These are phyloP conservation scores for Paracoccidioides brasiliensis DNA, from an alignment of 2,329 filamentous ascomycete genomes.

Conservation along the genomic window DNA sequence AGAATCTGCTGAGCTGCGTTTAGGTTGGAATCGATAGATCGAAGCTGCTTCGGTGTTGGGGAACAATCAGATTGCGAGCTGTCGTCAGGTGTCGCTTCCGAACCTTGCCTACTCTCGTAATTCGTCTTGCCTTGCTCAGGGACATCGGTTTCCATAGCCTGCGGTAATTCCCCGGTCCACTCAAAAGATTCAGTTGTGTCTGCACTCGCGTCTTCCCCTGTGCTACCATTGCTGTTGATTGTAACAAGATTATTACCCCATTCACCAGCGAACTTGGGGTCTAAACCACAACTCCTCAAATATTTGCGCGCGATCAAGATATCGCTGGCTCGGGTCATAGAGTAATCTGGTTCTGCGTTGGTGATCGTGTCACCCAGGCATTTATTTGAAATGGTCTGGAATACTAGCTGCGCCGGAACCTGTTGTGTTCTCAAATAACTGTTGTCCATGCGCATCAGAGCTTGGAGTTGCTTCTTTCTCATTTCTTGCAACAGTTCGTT, in stretches of 20 bases:
- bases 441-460: conserved; percentile 23
- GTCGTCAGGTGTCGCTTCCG: not conserved
- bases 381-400: conserved; percentile 16
- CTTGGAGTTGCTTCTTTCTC: conserved; percentile 22
- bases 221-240: not conserved
- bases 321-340: conserved; percentile 20
- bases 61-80: not conserved
- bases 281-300: conserved; percentile 18
- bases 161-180: conserved; percentile 5
- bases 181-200: not conserved
- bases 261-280: conserved; percentile 19
- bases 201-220: conserved; percentile 3
- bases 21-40: not conserved
- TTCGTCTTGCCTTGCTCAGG: not conserved
- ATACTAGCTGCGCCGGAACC: conserved; percentile 19
- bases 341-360: conserved; percentile 13
- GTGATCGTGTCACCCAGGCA: conserved; percentile 9
- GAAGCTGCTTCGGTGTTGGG: not conserved
- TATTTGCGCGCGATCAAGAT: conserved; percentile 21
- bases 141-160: not conserved
- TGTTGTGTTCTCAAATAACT: conserved; percentile 13
- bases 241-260: conserved; percentile 21
- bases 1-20: conserved; percentile 8
- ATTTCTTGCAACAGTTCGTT: conserved; percentile 20
- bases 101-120: not conserved